A percentile compares a stretch with the other conserved stretches of the same genome.
Conservation (phyloP, 2,329 filamentous ascomycete genomes). For the Cryphonectria nitschkei region DNA sequence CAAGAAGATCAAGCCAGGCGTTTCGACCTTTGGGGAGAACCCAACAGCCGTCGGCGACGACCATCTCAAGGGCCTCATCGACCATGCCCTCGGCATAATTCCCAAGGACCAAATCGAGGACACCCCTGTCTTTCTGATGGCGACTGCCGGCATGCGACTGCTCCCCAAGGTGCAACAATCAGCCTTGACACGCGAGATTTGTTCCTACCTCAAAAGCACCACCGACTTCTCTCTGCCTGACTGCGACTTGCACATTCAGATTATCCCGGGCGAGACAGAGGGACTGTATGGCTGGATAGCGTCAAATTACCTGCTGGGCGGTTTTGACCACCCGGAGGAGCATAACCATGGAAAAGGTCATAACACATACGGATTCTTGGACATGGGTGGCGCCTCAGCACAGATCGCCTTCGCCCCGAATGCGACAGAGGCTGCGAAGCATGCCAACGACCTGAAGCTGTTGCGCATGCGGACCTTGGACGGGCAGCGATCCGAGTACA, state of each 20-base stretch:
- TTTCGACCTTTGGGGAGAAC: slow-evolving; percentile 84
- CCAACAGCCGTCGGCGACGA: slow-evolving; percentile 78
- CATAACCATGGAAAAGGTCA: slow-evolving; percentile 86
- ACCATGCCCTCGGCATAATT: slow-evolving; percentile 80
- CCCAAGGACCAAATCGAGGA: slow-evolving; percentile 75
- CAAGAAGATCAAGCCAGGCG: slow-evolving; percentile 90
- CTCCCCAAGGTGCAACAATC: slow-evolving; percentile 74
- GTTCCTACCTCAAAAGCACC: slow-evolving; percentile 75
- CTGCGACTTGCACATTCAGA: slow-evolving; percentile 85
- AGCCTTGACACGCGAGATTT: slow-evolving; percentile 76
- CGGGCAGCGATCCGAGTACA: slow-evolving; percentile 77
- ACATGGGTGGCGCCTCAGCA: slow-evolving; percentile 97
- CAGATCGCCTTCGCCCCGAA: slow-evolving; percentile 99
- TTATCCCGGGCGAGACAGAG: slow-evolving; percentile 94
- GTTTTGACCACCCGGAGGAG: slow-evolving; percentile 76
- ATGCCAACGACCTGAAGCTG: slow-evolving; percentile 86
- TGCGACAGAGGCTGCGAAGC: slow-evolving; percentile 83
- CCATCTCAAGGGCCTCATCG: slow-evolving; percentile 77
- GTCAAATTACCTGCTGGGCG: slow-evolving; percentile 90
- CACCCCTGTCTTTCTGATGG: slow-evolving; percentile 93
- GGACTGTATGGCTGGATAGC: slow-evolving; percentile 97
- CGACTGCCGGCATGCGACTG: slow-evolving; percentile 92
- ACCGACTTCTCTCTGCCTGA: slow-evolving; percentile 88
- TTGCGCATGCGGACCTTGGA: slow-evolving; percentile 83
- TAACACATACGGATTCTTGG: slow-evolving; percentile 94